A percentile compares a stretch with the other conserved stretches of the same genome.
Evolutionary conservation across 257 asterid species (phyloP).

Genomic region (Cynanchum wilfordii): DNA sequence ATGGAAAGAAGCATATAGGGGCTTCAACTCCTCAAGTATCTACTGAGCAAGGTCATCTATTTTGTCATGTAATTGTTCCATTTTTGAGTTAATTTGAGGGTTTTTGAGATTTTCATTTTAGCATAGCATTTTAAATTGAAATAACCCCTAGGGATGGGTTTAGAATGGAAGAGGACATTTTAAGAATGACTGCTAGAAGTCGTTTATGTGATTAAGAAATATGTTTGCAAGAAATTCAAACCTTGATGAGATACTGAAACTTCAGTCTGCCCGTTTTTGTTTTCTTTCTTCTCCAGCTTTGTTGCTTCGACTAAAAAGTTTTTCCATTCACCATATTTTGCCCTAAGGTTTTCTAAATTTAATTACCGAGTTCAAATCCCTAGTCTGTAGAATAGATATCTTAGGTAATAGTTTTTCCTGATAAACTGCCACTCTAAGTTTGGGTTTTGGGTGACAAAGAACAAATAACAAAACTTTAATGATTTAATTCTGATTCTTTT

Average conservation of each 20-base stretch:
- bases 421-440: not conserved
- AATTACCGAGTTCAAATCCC: not conserved
- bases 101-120: not conserved
- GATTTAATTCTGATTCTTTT: slow-evolving; percentile 10
- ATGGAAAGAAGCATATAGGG: slow-evolving; percentile 20
- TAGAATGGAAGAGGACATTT: too few relatives aligned
- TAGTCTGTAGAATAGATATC: not conserved
- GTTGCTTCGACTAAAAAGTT: not conserved
- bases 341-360: not conserved
- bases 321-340: not conserved
- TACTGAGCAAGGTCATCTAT: slow-evolving; percentile 18
- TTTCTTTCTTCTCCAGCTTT: not conserved
- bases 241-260: not conserved
- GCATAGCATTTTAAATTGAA: not conserved
- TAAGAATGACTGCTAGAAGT: not conserved
- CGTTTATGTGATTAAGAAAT: not conserved
- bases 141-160: not conserved
- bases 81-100: not conserved
- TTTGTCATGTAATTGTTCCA: not conserved
- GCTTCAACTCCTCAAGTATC: slow-evolving; percentile 29
- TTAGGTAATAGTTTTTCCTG: not conserved
- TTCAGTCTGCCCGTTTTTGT: not conserved
- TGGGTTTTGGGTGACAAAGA: not conserved
- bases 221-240: not conserved
- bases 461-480: not conserved